These are phyloP conservation scores for Komagataella mondaviorum DNA, from an alignment of 805 yeast species.

Conservation along the genomic window DNA sequence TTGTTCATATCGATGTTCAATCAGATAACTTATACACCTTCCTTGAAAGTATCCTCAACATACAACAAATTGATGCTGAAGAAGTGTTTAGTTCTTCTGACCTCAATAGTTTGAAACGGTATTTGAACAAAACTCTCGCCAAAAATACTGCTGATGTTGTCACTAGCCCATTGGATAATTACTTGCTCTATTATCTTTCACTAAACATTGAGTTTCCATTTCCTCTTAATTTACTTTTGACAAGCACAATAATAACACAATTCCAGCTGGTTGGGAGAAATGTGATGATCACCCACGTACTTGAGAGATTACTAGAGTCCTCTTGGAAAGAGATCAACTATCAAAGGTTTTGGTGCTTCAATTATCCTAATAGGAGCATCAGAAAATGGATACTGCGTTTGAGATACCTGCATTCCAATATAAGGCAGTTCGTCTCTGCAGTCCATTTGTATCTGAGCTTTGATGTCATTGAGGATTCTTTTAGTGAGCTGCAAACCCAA, in stretches of 20 bases:
- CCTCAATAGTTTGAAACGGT: slow-evolving; percentile 26
- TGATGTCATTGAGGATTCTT: slow-evolving; percentile 47
- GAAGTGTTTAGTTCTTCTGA: slow-evolving; percentile 31
- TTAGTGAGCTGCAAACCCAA: slow-evolving; percentile 22
- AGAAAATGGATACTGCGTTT: slow-evolving; percentile 40
- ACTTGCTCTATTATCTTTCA: slow-evolving; percentile 36
- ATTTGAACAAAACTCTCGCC: slow-evolving; percentile 28
- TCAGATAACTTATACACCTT: slow-evolving; percentile 19
- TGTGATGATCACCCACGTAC: slow-evolving; percentile 45
- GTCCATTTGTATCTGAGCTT: slow-evolving; percentile 40
- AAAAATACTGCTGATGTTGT: slow-evolving; percentile 6
- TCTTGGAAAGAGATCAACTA: slow-evolving; percentile 63
- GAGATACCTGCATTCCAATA: slow-evolving; percentile 40
- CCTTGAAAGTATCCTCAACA: slow-evolving; percentile 35
- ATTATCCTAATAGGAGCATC: slow-evolving; percentile 26
- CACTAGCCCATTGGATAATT: slow-evolving; percentile 23
- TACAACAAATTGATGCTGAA: slow-evolving; percentile 41
- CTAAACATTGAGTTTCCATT: slow-evolving; percentile 62
- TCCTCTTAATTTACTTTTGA: slow-evolving; percentile 68
- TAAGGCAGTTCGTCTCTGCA: slow-evolving; percentile 43
- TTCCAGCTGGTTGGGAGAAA: slow-evolving; percentile 74
- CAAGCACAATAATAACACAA: slow-evolving; percentile 58
- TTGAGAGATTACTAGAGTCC: slow-evolving; percentile 43
- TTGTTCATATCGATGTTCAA: slow-evolving; percentile 8
- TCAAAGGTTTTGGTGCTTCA: slow-evolving; percentile 54